A percentile compares a stretch with the other conserved stretches of the same genome.
phyloP scores from a whole-genome alignment of 2,329 filamentous ascomycete species.

The Sporothrix humicola region DNA sequence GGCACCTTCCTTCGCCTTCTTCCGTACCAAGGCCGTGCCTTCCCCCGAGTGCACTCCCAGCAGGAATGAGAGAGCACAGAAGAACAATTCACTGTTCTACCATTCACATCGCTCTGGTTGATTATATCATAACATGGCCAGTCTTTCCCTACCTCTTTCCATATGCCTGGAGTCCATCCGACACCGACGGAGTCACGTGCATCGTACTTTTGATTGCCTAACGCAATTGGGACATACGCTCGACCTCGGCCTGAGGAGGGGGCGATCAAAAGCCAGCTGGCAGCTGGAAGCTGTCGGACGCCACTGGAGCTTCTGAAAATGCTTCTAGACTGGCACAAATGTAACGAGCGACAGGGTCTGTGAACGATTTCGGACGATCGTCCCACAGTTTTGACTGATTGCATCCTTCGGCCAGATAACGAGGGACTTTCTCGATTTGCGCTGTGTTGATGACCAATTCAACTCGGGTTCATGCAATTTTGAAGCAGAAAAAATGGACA shows the following conservation, averaged over 20 bases:
- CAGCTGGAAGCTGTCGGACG: not conserved
- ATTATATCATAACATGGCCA: not conserved
- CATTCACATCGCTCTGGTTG: not conserved
- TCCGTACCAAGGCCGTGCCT: not conserved
- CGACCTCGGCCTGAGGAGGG: not conserved
- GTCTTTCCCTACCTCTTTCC: not conserved
- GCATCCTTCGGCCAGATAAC: constrained; percentile 9
- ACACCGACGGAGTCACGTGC: constrained; percentile 23
- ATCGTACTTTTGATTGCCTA: not conserved
- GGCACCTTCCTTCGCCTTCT: not conserved
- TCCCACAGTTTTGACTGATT: constrained; percentile 1
- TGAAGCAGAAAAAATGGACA: not conserved
- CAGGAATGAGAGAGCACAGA: not conserved
- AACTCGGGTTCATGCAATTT: not conserved
- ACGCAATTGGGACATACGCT: not conserved
- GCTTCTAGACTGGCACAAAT: not conserved
- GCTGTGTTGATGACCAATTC: constrained; percentile 8
- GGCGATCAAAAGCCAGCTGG: not conserved
- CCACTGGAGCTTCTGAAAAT: not conserved
- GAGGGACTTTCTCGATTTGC: not conserved
- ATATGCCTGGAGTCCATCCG: not conserved
- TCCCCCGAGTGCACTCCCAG: not conserved
- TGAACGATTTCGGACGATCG: not conserved
- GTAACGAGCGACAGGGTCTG: not conserved
- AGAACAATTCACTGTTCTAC: not conserved